A percentile compares a stretch with the other conserved stretches of the same genome.
These are phyloP conservation scores for Chrysanthemum seticuspe DNA, from an alignment of 129 eudicot genomes.

Conservation along the genomic window DNA sequence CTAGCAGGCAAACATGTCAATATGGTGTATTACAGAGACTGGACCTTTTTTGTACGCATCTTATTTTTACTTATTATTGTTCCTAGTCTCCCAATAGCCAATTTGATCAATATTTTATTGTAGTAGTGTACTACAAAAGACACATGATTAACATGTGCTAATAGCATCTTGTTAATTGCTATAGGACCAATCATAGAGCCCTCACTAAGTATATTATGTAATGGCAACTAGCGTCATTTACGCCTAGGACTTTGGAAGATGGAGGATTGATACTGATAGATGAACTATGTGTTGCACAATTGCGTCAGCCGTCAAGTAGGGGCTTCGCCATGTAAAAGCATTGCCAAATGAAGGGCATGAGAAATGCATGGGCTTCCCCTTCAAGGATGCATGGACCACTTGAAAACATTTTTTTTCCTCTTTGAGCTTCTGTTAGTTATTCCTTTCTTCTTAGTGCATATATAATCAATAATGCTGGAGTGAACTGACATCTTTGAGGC, in stretches of 20 bases:
- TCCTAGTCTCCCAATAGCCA: slow-evolving; percentile 9
- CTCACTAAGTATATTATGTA: neutral
- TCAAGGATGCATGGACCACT: slow-evolving; percentile 27
- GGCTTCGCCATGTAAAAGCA: slow-evolving; percentile 16
- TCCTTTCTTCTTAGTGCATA: slow-evolving; percentile 8
- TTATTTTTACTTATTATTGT: neutral
- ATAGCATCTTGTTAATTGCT: slow-evolving; percentile 8
- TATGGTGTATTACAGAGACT: neutral
- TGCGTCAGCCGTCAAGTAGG: neutral
- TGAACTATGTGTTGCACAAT: neutral
- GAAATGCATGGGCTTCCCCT: slow-evolving; percentile 1
- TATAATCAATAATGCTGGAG: neutral
- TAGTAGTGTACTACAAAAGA: neutral
- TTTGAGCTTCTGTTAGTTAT: slow-evolving; percentile 10
- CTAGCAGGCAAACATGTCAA: neutral
- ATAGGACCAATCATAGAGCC: slow-evolving; percentile 6
- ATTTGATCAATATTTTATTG: neutral
- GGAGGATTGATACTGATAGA: slow-evolving; percentile 5
- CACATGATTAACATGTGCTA: neutral
- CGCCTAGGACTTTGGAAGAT: slow-evolving; percentile 2
- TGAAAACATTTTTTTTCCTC: slow-evolving; percentile 3
- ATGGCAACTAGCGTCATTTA: no score
- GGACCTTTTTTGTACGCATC: neutral
- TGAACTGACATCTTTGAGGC: slow-evolving; percentile 18
- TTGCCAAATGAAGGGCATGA: slow-evolving; percentile 19